Evolutionary conservation across 352 stramenopile genomes (phyloP), one percentile per base, ranked within the genome.

Genomic region (Peronospora destructor): DNA sequence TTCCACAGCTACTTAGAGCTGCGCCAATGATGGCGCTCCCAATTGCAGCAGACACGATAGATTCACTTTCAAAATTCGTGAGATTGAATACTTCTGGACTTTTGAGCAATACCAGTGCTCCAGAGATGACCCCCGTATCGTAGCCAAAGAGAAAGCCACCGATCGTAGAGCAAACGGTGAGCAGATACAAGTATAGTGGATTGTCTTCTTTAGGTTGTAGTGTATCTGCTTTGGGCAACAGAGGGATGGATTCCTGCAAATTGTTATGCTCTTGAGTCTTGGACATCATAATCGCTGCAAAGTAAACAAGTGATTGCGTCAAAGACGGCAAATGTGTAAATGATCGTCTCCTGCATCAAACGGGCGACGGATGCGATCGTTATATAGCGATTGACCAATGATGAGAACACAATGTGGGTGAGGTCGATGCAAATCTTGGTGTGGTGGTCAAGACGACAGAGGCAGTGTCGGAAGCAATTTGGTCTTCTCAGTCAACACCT

Each of bases 121-220:
- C 79, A 1, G 76, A 87, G 46, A 90, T 90, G 25, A 90, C 79
- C 17, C 79, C 79, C 57, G 78, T 90, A 57, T 90, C 78, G 59
- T 90, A 90, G 40, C 78, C 78, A 46, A 89, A 87, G 42, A 89
- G 70, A 59, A 89, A 89, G 45, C 78, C 78, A 41, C 78, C 78
- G 53, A 86, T 79, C 12, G 78, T 85, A 11, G 78, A 80, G 60
- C 72, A 84, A 48, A 66, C 49, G 29, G 71, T 85, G 29, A 88
- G 73, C n/a, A 87, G 47, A 23, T 76, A 81, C 13, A 86, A 66
- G 36, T 62, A 62, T 4, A 63, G 48, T 13, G 38, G 13, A 30
- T 29, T 17, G 4, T 21, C 21, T 16, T 30, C 19, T 32, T 44
- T 44, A 19, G 38, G 45, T 13, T 45, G n/a, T 30, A 61, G 4